Percentiles rank a stretch among this genome's conserved stretches.
Conservation (phyloP, 352 stramenopile genomes). For the Elongisporangium senticosum region DNA sequence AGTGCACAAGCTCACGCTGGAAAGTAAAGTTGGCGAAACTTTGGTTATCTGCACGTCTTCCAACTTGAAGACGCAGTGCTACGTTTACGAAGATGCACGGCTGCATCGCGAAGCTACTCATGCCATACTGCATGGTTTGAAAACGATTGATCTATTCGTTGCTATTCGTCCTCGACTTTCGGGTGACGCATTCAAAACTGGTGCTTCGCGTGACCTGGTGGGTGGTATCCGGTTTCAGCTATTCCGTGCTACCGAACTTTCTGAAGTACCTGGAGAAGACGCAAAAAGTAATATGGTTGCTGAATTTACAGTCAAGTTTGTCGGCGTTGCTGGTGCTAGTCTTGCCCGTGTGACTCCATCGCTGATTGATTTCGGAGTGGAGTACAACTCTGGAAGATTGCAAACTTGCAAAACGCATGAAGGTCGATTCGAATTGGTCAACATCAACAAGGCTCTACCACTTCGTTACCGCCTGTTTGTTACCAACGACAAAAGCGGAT, state of each 20-base stretch:
- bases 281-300: slow-evolving; percentile 70
- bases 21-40: slow-evolving; percentile 72
- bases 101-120: slow-evolving; percentile 69
- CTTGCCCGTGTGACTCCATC: slow-evolving; percentile 59
- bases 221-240: slow-evolving; percentile 86
- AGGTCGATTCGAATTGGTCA: slow-evolving; percentile 72
- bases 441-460: slow-evolving; percentile 76
- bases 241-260: slow-evolving; percentile 21
- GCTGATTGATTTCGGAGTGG: slow-evolving; percentile 74
- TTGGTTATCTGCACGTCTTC: slow-evolving; percentile 76
- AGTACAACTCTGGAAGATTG: slow-evolving; percentile 44
- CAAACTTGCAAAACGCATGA: slow-evolving; percentile 47
- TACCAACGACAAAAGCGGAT: slow-evolving; percentile 46
- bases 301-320: slow-evolving; percentile 88
- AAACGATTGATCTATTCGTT: slow-evolving; percentile 68
- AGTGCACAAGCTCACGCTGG: slow-evolving; percentile 76
- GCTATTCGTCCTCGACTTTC: slow-evolving; percentile 77
- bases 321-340: slow-evolving; percentile 76
- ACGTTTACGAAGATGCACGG: slow-evolving; percentile 75
- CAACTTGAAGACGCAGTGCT: slow-evolving; percentile 87
- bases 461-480: slow-evolving; percentile 74
- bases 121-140: slow-evolving; percentile 61
- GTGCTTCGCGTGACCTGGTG: slow-evolving; percentile 69
- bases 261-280: slow-evolving; percentile 17
- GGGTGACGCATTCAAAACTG: slow-evolving; percentile 75